These are phyloP conservation scores for Maudiozyma bulderi DNA, from an alignment of 805 yeast species.

Conservation along the genomic window DNA sequence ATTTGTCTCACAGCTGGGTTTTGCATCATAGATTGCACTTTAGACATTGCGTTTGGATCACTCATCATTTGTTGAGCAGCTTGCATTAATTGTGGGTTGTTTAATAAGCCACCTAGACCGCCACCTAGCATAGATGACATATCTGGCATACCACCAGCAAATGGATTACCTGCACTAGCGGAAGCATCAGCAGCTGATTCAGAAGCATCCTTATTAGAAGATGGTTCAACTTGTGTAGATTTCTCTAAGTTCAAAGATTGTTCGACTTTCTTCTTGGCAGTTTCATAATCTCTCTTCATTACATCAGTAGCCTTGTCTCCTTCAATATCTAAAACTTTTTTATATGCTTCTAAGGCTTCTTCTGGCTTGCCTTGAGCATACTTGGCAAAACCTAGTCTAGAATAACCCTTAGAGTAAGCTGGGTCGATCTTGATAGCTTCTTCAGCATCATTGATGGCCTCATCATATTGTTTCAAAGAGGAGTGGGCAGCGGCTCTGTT, in stretches of 20 bases:
- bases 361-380: constrained; percentile 91
- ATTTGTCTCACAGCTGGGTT: constrained; percentile 75
- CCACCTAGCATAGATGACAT: constrained; percentile 30
- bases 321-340: constrained; percentile 77
- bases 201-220: neutral
- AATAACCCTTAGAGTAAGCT: constrained; percentile 80
- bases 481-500: constrained; percentile 97
- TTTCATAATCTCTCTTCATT: constrained; percentile 87
- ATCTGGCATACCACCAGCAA: constrained; percentile 4
- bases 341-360: constrained; percentile 84
- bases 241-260: constrained; percentile 48
- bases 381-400: constrained; percentile 88
- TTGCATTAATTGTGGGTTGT: constrained; percentile 85
- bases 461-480: constrained; percentile 59
- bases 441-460: constrained; percentile 78
- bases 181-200: constrained; percentile 15
- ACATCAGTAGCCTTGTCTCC: constrained; percentile 79
- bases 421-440: constrained; percentile 73
- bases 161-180: constrained; percentile 13
- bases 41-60: constrained; percentile 66
- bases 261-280: constrained; percentile 81
- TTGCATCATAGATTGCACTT: constrained; percentile 59
- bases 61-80: constrained; percentile 85
- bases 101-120: constrained; percentile 49
- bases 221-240: constrained; percentile 7